These are phyloP conservation scores for Phytophthora fragariaefolia DNA, from an alignment of 352 stramenopile genomes.

Conservation along the genomic window DNA sequence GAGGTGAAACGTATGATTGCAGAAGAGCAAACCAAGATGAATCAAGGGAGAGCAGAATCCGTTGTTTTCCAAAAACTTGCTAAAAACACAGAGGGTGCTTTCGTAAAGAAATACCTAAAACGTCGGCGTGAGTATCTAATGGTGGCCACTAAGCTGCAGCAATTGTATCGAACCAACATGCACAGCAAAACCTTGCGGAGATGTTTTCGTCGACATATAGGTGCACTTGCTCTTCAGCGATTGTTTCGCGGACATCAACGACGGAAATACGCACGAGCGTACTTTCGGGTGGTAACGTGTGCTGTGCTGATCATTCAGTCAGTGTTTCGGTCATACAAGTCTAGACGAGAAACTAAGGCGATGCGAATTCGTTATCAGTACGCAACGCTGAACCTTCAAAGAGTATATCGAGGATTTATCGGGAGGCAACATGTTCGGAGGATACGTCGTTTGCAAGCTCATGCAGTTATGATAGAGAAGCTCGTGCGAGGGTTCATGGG, in stretches of 20 bases:
- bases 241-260: slow-evolving; percentile 60
- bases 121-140: slow-evolving; percentile 50
- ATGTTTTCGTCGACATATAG: slow-evolving; percentile 49
- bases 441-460: slow-evolving; percentile 49
- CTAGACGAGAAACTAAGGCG: slow-evolving; percentile 43
- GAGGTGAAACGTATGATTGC: slow-evolving; percentile 80
- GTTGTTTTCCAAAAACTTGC: slow-evolving; percentile 43
- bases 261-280: slow-evolving; percentile 56
- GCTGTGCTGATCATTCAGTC: slow-evolving; percentile 72
- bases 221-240: slow-evolving; percentile 62
- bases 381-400: slow-evolving; percentile 49
- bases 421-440: slow-evolving; percentile 50
- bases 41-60: slow-evolving; percentile 18
- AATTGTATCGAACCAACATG: slow-evolving; percentile 46
- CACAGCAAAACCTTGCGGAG: slow-evolving; percentile 57
- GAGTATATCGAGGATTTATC: slow-evolving; percentile 61
- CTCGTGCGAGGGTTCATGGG: slow-evolving; percentile 68
- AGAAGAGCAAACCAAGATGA: slow-evolving; percentile 51
- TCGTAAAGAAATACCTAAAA: slow-evolving; percentile 69
- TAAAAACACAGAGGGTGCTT: slow-evolving; percentile 64
- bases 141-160: slow-evolving; percentile 64
- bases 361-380: slow-evolving; percentile 35
- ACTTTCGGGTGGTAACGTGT: slow-evolving; percentile 57
- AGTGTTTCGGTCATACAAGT: slow-evolving; percentile 64
- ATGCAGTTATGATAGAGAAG: slow-evolving; percentile 57